Conservation (phyloP, 2,329 filamentous ascomycete species). For the Sporothrix pseudoabietina region DNA sequence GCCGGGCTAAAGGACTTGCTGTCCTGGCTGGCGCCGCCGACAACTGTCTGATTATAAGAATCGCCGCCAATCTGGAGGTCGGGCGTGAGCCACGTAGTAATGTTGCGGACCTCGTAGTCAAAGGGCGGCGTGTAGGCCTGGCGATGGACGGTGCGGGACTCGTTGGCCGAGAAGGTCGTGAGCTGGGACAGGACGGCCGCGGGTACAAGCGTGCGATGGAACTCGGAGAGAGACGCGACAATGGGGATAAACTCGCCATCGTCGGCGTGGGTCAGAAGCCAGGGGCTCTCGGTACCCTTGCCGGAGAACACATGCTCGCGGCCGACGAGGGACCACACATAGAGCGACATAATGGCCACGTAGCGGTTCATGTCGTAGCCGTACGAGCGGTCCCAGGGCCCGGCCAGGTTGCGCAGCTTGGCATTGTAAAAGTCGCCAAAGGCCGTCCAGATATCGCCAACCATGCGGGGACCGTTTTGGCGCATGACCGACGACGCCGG, state of each 20-base stretch:
- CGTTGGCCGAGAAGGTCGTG: neutral
- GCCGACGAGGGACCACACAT: slow-evolving; percentile 61
- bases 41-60: slow-evolving; percentile 57
- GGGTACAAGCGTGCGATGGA: slow-evolving; percentile 52
- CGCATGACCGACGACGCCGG: slow-evolving; percentile 55
- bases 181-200: slow-evolving; percentile 43
- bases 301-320: slow-evolving; percentile 43
- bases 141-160: slow-evolving; percentile 53
- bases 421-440: slow-evolving; percentile 55
- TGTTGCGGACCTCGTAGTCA: slow-evolving; percentile 59
- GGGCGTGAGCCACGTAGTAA: slow-evolving; percentile 59
- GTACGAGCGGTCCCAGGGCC: slow-evolving; percentile 66
- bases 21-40: slow-evolving; percentile 58
- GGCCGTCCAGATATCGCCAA: slow-evolving; percentile 56
- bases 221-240: slow-evolving; percentile 56
- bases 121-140: slow-evolving; percentile 61
- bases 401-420: slow-evolving; percentile 61
- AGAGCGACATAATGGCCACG: slow-evolving; percentile 58
- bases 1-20: slow-evolving; percentile 60
- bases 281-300: slow-evolving; percentile 33
- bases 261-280: slow-evolving; percentile 57
- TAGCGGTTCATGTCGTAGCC: slow-evolving; percentile 67
- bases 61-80: slow-evolving; percentile 63
- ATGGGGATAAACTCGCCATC: slow-evolving; percentile 62
- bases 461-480: slow-evolving; percentile 54